These are phyloP conservation scores for Chamaenerion angustifolium DNA, from an alignment of 345 rosid genomes.

Conservation along the genomic window DNA sequence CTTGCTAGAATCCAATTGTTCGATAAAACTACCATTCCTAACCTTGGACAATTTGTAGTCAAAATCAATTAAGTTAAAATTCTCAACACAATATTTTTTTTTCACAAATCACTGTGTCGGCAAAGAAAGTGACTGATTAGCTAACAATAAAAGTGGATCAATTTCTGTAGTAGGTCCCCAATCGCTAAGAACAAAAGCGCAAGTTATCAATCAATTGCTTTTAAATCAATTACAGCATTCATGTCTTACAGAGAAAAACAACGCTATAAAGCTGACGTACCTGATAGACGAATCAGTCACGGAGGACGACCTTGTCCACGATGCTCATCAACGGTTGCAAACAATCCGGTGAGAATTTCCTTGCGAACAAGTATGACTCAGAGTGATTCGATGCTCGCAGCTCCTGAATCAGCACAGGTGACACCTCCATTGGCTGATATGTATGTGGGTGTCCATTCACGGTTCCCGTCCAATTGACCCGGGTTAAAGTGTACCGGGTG, in stretches of 20 bases:
- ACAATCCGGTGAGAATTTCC: slow-evolving; percentile 89
- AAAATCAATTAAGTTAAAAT: no score
- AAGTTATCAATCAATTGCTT: neutral
- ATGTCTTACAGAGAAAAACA: no score
- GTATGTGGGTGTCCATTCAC: slow-evolving; percentile 73
- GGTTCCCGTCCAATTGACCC: slow-evolving; percentile 94
- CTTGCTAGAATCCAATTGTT: no score
- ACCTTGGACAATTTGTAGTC: no score
- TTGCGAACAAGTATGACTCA: slow-evolving; percentile 64
- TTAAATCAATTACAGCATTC: neutral
- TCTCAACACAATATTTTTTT: no score
- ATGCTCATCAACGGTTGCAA: slow-evolving; percentile 62
- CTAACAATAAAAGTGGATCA: no score
- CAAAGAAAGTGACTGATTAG: no score
- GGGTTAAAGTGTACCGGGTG: slow-evolving; percentile 57
- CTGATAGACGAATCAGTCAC: slow-evolving; percentile 33
- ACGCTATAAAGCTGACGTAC: neutral
- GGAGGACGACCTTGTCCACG: slow-evolving; percentile 64
- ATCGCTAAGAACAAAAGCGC: slow-evolving; percentile 1
- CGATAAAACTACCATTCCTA: no score
- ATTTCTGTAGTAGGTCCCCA: no score
- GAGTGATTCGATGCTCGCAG: slow-evolving; percentile 61
- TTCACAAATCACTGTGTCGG: no score
- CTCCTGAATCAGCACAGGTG: slow-evolving; percentile 33
- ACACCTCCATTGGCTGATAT: slow-evolving; percentile 42